Evolutionary conservation across 2,329 filamentous ascomycete genomes (phyloP).

Genomic region (Fonsecaea monophora): DNA sequence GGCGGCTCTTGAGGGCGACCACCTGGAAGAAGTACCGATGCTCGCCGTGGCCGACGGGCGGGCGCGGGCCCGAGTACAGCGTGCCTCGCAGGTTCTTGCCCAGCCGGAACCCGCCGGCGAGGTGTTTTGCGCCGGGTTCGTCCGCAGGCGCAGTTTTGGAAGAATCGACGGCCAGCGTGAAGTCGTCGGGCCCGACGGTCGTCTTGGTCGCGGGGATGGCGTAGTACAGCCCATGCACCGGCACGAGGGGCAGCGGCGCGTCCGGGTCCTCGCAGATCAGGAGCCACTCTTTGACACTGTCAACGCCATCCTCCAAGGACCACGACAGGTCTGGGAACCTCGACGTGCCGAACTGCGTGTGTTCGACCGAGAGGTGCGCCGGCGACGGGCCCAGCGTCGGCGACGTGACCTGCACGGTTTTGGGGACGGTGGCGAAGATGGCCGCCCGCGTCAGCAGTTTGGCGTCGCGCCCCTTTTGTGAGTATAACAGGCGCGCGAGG

Average conservation of each 20-base stretch:
- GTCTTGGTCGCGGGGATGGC: conserved; percentile 50
- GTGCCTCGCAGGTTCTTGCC: conserved; percentile 51
- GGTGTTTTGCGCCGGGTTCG: conserved; percentile 9
- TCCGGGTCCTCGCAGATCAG: conserved; percentile 58
- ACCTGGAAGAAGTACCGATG: conserved; percentile 62
- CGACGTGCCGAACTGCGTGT: conserved; percentile 50
- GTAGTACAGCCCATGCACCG: conserved; percentile 56
- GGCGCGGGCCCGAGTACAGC: conserved; percentile 56
- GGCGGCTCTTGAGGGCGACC: conserved; percentile 54
- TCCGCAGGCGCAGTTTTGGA: not conserved
- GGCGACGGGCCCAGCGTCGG: conserved; percentile 44
- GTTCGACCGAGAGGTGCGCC: conserved; percentile 46
- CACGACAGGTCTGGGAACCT: conserved; percentile 53
- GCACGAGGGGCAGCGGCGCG: conserved; percentile 53
- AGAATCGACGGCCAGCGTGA: conserved; percentile 44
- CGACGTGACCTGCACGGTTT: conserved; percentile 39
- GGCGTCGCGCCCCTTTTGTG: conserved; percentile 24
- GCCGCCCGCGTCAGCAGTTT: conserved; percentile 24
- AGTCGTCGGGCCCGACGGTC: conserved; percentile 48
- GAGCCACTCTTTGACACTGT: conserved; percentile 53
- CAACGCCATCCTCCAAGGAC: conserved; percentile 42
- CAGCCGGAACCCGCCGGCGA: conserved; percentile 56
- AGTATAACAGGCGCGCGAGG: conserved; percentile 27
- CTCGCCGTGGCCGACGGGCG: conserved; percentile 58
- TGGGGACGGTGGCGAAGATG: conserved; percentile 24